Evolutionary conservation across 2,329 filamentous ascomycete species (phyloP).

Genomic region (Ophiognomonia clavigignenti-juglandacearum): DNA sequence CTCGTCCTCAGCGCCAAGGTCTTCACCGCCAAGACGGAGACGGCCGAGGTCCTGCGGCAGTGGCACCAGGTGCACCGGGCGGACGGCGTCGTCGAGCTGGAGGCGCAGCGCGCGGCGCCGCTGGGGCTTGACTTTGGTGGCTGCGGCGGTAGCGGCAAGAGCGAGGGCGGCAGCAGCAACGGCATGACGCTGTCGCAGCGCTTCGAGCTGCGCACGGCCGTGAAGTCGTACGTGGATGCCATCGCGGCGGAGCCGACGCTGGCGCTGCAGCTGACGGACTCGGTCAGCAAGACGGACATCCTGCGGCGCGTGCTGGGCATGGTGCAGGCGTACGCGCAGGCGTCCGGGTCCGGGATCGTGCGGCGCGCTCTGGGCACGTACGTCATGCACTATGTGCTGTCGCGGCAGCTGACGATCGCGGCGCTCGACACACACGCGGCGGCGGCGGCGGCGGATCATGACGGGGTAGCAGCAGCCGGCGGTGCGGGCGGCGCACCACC

Average conservation of each 20-base stretch:
- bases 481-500: no score
- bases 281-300: slow-evolving; percentile 38
- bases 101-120: slow-evolving; percentile 39
- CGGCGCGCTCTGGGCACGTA: slow-evolving; percentile 50
- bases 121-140: slow-evolving; percentile 49
- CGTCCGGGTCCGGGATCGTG: slow-evolving; percentile 45
- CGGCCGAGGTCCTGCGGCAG: slow-evolving; percentile 42
- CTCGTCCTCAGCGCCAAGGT: slow-evolving; percentile 46
- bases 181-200: slow-evolving; percentile 29
- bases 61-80: slow-evolving; percentile 39
- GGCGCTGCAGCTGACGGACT: slow-evolving; percentile 46
- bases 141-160: no score
- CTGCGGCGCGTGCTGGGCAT: slow-evolving; percentile 43
- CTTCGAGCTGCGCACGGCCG: slow-evolving; percentile 40
- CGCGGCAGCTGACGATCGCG: slow-evolving; percentile 49
- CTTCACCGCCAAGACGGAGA: slow-evolving; percentile 42
- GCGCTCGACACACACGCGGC: slow-evolving; percentile 34
- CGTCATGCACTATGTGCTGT: slow-evolving; percentile 53
- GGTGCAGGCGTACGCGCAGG: slow-evolving; percentile 42
- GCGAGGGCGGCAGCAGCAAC: slow-evolving; percentile 20
- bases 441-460: slow-evolving; percentile 36
- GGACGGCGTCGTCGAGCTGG: slow-evolving; percentile 36
- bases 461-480: slow-evolving; percentile 41
- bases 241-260: slow-evolving; percentile 43
- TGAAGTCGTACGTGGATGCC: slow-evolving; percentile 44